Conservation (phyloP, 345 rosid species). For the Noccaea bulbosa region DNA sequence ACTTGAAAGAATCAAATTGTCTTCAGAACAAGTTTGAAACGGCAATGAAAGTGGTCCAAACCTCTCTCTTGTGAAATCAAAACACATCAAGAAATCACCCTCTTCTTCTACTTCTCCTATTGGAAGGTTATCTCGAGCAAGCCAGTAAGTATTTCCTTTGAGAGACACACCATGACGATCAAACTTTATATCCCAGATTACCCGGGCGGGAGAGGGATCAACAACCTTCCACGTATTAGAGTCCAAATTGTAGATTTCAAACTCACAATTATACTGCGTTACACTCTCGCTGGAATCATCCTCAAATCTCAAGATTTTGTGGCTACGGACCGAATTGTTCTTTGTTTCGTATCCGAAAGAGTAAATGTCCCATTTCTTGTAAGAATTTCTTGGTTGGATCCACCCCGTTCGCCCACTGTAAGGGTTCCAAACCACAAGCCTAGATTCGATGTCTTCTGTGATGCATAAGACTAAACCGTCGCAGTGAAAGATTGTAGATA, state of each 20-base stretch:
- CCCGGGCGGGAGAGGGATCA: slow-evolving; percentile 2
- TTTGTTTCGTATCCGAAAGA: slow-evolving; percentile 4
- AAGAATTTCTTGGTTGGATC: not conserved
- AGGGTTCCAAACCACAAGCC: not conserved
- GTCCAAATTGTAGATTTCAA: slow-evolving; percentile 5
- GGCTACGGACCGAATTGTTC: not conserved
- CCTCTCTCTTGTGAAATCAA: slow-evolving; percentile 2
- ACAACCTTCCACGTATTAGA: slow-evolving; percentile 1
- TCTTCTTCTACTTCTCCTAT: not conserved
- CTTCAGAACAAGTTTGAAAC: not conserved
- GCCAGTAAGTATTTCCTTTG: slow-evolving; percentile 16
- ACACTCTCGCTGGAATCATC: too few relatives aligned
- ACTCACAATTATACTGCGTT: not conserved
- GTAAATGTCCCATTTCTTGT: not conserved
- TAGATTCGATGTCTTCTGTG: not conserved
- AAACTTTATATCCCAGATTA: not conserved
- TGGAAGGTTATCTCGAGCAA: not conserved
- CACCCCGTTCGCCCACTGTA: not conserved
- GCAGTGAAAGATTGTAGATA: not conserved
- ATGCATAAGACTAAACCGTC: slow-evolving; percentile 9
- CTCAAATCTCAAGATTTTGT: not conserved
- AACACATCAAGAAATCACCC: slow-evolving; percentile 13
- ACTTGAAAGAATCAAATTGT: not conserved
- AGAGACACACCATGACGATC: slow-evolving; percentile 12
- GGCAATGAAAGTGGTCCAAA: slow-evolving; percentile 5